phyloP scores from a whole-genome alignment of 805 yeast genomes.

The Danielia reshetovae region DNA sequence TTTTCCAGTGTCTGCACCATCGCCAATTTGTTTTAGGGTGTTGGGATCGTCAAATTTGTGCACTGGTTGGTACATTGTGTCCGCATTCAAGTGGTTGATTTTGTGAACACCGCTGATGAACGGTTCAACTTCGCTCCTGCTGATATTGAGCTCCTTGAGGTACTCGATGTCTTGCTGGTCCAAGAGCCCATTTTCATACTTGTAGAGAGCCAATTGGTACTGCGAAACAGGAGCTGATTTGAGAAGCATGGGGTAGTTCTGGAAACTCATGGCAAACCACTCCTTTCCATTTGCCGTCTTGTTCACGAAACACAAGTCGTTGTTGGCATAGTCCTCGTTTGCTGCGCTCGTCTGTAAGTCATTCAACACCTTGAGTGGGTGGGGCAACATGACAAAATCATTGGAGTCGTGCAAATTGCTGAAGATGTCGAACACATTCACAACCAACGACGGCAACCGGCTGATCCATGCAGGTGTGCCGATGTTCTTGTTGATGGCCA shows the following conservation, averaged over 20 bases:
- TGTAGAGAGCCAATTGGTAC: conserved; percentile 43
- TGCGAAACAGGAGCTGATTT: conserved; percentile 73
- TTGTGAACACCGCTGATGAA: conserved; percentile 36
- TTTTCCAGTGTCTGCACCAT: conserved; percentile 9
- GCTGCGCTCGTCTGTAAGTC: conserved; percentile 23
- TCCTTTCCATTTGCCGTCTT: conserved; percentile 59
- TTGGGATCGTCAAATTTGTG: conserved; percentile 21
- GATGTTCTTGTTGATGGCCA: conserved; percentile 68
- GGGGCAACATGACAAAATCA: conserved; percentile 57
- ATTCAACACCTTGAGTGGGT: conserved; percentile 51
- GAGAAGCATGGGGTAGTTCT: conserved; percentile 75
- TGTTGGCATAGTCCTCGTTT: conserved; percentile 16
- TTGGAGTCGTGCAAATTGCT: conserved; percentile 17
- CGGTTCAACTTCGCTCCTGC: conserved; percentile 17
- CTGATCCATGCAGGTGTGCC: conserved; percentile 79
- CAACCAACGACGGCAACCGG: conserved; percentile 65
- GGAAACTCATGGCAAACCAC: conserved; percentile 85
- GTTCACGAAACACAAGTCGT: conserved; percentile 55
- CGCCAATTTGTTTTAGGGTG: conserved; percentile 25
- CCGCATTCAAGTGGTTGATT: conserved; percentile 24
- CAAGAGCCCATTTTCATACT: conserved; percentile 17
- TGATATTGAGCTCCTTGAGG: conserved; percentile 14
- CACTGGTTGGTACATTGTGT: conserved; percentile 34
- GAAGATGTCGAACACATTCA: conserved; percentile 77
- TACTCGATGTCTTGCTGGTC: conserved; percentile 8